Conservation (phyloP, 352 stramenopile species). For the Phytophthora sp. region DNA sequence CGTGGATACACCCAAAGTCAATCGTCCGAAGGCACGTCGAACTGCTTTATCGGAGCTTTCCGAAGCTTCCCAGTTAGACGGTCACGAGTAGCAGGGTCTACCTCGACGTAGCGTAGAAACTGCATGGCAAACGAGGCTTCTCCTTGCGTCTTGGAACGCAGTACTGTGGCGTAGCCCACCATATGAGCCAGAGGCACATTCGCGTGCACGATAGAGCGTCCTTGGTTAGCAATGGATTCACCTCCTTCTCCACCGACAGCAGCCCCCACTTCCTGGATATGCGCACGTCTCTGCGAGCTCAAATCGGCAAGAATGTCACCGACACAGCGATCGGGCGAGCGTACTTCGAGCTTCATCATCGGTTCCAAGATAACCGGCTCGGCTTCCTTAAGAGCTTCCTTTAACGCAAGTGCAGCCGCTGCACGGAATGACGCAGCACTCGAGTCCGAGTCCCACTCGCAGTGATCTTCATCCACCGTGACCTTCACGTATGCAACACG, state of each 20-base stretch:
- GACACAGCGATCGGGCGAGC: constrained; percentile 61
- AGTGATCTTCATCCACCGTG: constrained; percentile 61
- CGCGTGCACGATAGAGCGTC: constrained; percentile 64
- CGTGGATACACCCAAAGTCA: constrained; percentile 1
- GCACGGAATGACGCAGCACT: constrained; percentile 72
- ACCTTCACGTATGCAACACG: constrained; percentile 75
- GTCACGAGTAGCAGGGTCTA: constrained; percentile 58
- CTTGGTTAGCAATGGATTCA: constrained; percentile 28
- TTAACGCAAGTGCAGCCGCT: constrained; percentile 57
- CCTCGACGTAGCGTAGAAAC: constrained; percentile 72
- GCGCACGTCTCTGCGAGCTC: constrained; percentile 67
- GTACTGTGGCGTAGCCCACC: constrained; percentile 78
- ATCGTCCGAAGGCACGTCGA: constrained; percentile 6
- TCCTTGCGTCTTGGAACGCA: constrained; percentile 82
- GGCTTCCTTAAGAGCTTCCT: constrained; percentile 61
- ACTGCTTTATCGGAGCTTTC: constrained; percentile 20
- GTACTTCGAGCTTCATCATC: constrained; percentile 80
- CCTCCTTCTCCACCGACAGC: constrained; percentile 30
- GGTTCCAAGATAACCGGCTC: constrained; percentile 71
- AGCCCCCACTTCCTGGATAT: constrained; percentile 69
- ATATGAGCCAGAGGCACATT: constrained; percentile 78
- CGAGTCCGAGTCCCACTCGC: constrained; percentile 68
- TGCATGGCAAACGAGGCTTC: constrained; percentile 83
- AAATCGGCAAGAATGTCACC: constrained; percentile 82
- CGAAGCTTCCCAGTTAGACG: constrained; percentile 42